phyloP scores from a whole-genome alignment of 2,329 filamentous ascomycete species.

The Ophiostoma sp. region DNA sequence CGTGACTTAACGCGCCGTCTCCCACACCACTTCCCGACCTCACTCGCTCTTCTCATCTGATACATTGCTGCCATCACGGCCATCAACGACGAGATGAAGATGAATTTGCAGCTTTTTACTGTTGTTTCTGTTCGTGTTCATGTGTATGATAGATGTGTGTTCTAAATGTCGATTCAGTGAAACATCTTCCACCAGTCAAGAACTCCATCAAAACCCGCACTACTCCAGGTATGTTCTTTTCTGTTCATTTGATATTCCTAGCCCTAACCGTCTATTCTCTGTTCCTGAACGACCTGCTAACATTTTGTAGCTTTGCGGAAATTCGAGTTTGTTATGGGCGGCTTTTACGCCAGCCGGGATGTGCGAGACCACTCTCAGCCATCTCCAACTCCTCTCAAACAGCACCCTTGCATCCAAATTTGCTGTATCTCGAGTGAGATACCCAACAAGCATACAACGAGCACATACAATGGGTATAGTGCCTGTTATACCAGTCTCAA shows the following conservation, averaged over 20 bases:
- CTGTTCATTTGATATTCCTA: background rate
- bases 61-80: background rate
- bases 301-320: background rate
- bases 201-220: too few relatives aligned
- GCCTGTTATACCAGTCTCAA: background rate
- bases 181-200: too few relatives aligned
- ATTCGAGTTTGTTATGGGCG: background rate
- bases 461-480: background rate
- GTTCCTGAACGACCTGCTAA: background rate
- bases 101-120: too few relatives aligned
- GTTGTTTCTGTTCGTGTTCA: background rate
- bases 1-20: constrained; percentile 5
- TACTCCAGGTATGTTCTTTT: too few relatives aligned
- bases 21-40: background rate
- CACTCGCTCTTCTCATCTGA: background rate
- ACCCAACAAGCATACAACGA: too few relatives aligned
- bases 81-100: background rate
- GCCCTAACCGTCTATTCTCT: background rate
- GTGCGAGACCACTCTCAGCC: background rate
- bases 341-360: background rate
- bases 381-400: background rate
- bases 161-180: too few relatives aligned
- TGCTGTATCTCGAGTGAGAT: background rate
- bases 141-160: too few relatives aligned
- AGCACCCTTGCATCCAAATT: background rate